phyloP scores from a whole-genome alignment of 495 filamentous ascomycete species.

The Xeromyces bisporus region DNA sequence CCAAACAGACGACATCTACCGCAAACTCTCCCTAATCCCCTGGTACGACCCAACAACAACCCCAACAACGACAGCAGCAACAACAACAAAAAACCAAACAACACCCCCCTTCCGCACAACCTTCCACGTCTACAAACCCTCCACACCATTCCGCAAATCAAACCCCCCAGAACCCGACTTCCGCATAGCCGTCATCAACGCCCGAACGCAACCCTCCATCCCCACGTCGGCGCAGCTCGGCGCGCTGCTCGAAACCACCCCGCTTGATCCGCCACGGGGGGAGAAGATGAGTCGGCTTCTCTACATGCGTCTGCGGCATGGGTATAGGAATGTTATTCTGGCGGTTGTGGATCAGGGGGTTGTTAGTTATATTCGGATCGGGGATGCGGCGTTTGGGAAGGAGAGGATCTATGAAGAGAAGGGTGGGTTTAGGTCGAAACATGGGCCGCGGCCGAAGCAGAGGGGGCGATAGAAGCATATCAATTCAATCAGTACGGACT shows the following conservation, averaged over 20 bases:
- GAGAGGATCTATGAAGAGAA: conserved; percentile 46
- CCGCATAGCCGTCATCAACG: conserved; percentile 60
- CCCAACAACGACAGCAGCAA: conserved; percentile 5
- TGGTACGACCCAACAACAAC: conserved; percentile 41
- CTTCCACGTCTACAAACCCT: conserved; percentile 68
- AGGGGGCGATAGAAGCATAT: conserved; percentile 15
- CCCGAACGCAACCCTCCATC: conserved; percentile 44
- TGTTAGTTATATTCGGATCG: conserved; percentile 68
- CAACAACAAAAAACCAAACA: conserved; percentile 6
- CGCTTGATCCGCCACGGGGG: conserved; percentile 40
- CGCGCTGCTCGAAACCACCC: conserved; percentile 48
- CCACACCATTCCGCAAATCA: conserved; percentile 53
- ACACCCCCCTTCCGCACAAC: conserved; percentile 46
- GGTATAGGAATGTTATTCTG: conserved; percentile 65
- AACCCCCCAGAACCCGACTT: conserved; percentile 66
- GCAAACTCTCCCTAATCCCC: conserved; percentile 56
- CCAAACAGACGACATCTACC: conserved; percentile 47
- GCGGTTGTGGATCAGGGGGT: conserved; percentile 83
- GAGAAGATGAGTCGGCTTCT: conserved; percentile 32
- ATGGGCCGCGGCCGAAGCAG: conserved; percentile 16
- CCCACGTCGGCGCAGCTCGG: conserved; percentile 57
- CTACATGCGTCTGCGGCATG: conserved; percentile 67
- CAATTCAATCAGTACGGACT: background rate
- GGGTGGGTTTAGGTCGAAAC: conserved; percentile 13
- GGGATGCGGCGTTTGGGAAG: conserved; percentile 61